These are phyloP conservation scores for Jatropha multifida DNA, from an alignment of 441 rosid genomes.

Conservation along the genomic window DNA sequence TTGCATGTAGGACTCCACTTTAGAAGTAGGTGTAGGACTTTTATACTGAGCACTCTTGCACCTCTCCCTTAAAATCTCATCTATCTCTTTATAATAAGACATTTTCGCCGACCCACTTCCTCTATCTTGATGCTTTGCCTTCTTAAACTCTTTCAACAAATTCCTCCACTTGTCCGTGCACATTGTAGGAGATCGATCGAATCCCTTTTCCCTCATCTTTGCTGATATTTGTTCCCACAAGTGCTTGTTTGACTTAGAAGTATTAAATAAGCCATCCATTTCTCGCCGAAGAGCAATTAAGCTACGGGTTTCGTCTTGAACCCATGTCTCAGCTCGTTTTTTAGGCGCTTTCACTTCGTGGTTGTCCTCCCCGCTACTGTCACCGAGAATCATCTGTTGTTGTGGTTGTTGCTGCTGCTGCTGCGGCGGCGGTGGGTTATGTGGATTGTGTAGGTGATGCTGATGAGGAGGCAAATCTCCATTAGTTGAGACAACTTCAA, in stretches of 20 bases:
- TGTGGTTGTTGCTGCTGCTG: constrained; percentile 37
- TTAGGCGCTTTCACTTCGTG: constrained; percentile 85
- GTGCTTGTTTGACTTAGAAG: constrained; percentile 95
- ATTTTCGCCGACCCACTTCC: constrained; percentile 76
- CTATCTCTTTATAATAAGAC: constrained; percentile 87
- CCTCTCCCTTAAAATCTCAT: constrained; percentile 75
- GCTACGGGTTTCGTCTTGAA: constrained; percentile 88
- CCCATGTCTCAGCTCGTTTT: constrained; percentile 98
- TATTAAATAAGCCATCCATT: constrained; percentile 83
- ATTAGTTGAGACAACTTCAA: constrained; percentile 62
- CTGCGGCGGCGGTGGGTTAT: constrained; percentile 20
- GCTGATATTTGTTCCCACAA: constrained; percentile 92
- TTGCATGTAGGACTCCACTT: constrained; percentile 74
- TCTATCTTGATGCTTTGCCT: constrained; percentile 70
- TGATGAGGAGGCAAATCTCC: constrained; percentile 57
- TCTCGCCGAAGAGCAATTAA: constrained; percentile 70
- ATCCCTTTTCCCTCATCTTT: constrained; percentile 92
- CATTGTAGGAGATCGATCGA: constrained; percentile 95
- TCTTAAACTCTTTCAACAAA: constrained; percentile 88
- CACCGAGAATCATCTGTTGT: constrained; percentile 69
- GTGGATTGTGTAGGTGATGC: constrained; percentile 30
- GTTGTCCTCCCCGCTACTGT: constrained; percentile 73
- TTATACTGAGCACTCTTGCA: constrained; percentile 55
- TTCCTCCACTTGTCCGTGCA: constrained; percentile 99
- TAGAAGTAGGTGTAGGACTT: constrained; percentile 53